Evolutionary conservation across 2,329 filamentous ascomycete species (phyloP).

Genomic region (Phialemoniopsis sp.): DNA sequence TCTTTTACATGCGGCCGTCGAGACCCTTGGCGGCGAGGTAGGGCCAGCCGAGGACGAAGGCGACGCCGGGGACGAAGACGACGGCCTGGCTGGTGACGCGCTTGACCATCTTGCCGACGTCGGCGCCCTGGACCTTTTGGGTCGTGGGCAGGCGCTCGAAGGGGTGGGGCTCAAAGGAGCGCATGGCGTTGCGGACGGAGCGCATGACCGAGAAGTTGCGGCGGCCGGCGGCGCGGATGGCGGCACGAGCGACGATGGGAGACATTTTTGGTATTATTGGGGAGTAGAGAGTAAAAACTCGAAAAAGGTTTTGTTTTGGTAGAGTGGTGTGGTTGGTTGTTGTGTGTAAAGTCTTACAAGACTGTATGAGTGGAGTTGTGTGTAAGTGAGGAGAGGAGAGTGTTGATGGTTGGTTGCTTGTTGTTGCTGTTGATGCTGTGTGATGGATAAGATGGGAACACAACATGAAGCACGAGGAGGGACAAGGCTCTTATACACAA

Average conservation of each 20-base stretch:
- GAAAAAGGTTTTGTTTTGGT: too few relatives aligned
- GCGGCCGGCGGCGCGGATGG: slow-evolving; percentile 20
- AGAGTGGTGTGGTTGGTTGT: too few relatives aligned
- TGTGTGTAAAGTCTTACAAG: too few relatives aligned
- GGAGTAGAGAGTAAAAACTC: too few relatives aligned
- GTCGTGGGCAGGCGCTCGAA: slow-evolving; percentile 28
- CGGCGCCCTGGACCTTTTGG: slow-evolving; percentile 20
- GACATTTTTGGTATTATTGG: slow-evolving; percentile 19
- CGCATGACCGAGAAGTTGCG: slow-evolving; percentile 30
- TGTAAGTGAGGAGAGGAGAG: too few relatives aligned
- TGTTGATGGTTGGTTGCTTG: too few relatives aligned
- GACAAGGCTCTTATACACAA: too few relatives aligned
- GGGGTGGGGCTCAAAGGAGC: slow-evolving; percentile 30
- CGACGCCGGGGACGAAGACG: slow-evolving; percentile 27
- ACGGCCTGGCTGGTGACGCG: slow-evolving; percentile 18
- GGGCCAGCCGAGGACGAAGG: slow-evolving; percentile 32
- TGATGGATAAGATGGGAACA: too few relatives aligned
- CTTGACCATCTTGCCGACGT: slow-evolving; percentile 31
- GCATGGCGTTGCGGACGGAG: slow-evolving; percentile 26
- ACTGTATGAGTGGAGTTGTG: too few relatives aligned
- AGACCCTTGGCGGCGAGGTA: slow-evolving; percentile 12
- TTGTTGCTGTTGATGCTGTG: too few relatives aligned
- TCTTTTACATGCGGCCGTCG: slow-evolving; percentile 17
- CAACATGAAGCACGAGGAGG: too few relatives aligned
- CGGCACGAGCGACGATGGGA: slow-evolving; percentile 26